A percentile compares a stretch with the other conserved stretches of the same genome.
Conservation (phyloP, 352 stramenopile genomes). For the Poterioochromonas sp. region DNA sequence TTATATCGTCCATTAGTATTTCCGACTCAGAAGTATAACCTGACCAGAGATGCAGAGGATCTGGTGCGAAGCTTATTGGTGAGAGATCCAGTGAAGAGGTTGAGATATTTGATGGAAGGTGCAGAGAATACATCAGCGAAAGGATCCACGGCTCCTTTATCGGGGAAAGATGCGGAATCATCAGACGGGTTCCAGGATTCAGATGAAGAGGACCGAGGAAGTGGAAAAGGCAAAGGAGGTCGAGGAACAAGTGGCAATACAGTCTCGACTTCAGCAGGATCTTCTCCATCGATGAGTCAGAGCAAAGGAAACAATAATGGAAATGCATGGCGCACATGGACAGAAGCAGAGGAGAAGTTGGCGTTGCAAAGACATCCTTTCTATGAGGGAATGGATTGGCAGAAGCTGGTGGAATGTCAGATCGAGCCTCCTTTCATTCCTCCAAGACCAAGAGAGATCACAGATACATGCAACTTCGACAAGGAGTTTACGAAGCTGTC, state of each 20-base stretch:
- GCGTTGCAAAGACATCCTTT: slow-evolving; percentile 18
- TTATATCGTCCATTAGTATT: not conserved
- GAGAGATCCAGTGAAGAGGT: not conserved
- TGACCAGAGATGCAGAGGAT: slow-evolving; percentile 39
- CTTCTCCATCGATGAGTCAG: no score
- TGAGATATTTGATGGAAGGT: no score
- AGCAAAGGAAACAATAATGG: no score
- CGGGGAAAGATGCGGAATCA: no score
- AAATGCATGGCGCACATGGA: no score
- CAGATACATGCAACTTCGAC: slow-evolving; percentile 43
- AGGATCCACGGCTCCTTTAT: not conserved
- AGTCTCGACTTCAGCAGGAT: not conserved
- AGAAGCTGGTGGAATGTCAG: not conserved
- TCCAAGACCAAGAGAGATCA: not conserved
- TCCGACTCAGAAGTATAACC: slow-evolving; percentile 49
- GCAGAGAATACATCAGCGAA: not conserved
- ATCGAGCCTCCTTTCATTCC: not conserved
- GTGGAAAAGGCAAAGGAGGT: not conserved
- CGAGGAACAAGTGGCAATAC: not conserved
- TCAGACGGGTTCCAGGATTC: not conserved
- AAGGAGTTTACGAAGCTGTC: slow-evolving; percentile 36
- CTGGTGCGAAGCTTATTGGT: slow-evolving; percentile 39
- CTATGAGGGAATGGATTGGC: not conserved
- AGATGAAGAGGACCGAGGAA: not conserved
- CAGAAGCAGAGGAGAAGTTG: not conserved